Percentiles rank a stretch among this genome's conserved stretches.
Conservation (phyloP, 176 grass and related monocot species). For the Avena atlantica region DNA sequence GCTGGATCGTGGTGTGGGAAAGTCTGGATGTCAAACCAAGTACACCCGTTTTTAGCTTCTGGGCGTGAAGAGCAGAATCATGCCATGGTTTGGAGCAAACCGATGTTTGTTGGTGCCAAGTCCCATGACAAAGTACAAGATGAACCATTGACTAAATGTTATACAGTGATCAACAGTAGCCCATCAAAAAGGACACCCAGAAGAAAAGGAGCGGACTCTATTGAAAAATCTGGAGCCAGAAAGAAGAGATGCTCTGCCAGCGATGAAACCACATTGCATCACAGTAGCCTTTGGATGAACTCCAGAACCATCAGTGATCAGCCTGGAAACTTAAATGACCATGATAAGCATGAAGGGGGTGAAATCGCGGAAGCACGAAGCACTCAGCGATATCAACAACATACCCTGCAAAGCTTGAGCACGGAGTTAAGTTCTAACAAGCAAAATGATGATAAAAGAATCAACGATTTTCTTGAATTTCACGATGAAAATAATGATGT, state of each 20-base stretch:
- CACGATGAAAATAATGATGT: constrained; percentile 36
- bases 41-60: constrained; percentile 77
- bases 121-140: constrained; percentile 34
- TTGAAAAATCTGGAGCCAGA: constrained; percentile 49
- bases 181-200: constrained; percentile 42
- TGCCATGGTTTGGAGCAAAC: constrained; percentile 40
- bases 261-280: constrained; percentile 35
- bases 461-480: constrained; percentile 28
- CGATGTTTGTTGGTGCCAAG: constrained; percentile 36
- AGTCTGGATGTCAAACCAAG: constrained; percentile 98
- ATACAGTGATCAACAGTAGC: constrained; percentile 38
- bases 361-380: constrained; percentile 23
- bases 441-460: constrained; percentile 46
- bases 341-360: constrained; percentile 44
- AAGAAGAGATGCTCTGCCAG: constrained; percentile 45
- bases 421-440: constrained; percentile 43
- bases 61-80: constrained; percentile 48
- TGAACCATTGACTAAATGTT: constrained; percentile 37
- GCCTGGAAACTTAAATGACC: constrained; percentile 30
- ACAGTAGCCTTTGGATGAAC: constrained; percentile 20
- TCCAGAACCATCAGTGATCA: constrained; percentile 27
- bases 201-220: constrained; percentile 52
- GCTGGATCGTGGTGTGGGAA: constrained; percentile 96
- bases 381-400: constrained; percentile 36
- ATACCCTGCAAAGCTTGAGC: constrained; percentile 44